Evolutionary conservation across 768 basidiomycete genomes (phyloP), one percentile per base, ranked within the genome.

Genomic region (Fomitopsis serialis): DNA sequence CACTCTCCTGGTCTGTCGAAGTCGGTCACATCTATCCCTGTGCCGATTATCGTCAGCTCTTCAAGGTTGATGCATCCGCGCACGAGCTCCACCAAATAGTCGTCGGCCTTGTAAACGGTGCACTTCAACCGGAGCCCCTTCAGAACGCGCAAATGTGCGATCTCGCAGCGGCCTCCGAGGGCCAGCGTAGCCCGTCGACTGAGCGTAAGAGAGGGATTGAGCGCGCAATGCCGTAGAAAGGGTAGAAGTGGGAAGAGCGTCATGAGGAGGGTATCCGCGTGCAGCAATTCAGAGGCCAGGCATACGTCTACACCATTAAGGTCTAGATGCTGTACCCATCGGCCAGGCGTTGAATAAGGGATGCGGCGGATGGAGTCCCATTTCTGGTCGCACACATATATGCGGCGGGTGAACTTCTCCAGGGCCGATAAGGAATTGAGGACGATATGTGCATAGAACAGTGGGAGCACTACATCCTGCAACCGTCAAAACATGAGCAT

Each of bases 361-460:
- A 89, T 92, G 47, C 93, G 79, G 48, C 89, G 81, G 53, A 96
- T 83, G 42, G 90, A 89, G 61, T 93, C 91, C 93, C 93, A 96
- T 63, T 78, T 79, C 59, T 80, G 76, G 56, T 96, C 92, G 7
- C 85, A 84, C 27, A 64, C 60, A 54, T 75, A 70, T 1, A 95
- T 75, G 22, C 72, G 73, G n/a, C 70, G 54, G n/a, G 78, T 72
- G 59, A 93, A 85, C 55, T 72, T 75, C 52, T 79, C 75, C 40
- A 92, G 72, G 5, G 73, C 64, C 12, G 64, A 51, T 11, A 80
- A 60, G 19, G 73, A 71, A 5, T 64, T 62, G 27, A 89, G 67
- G 25, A 65, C 66, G 23, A 87, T 74, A 27, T 68, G 69, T n/a
- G 78, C 69, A 63, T 88, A 91, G 48, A 89, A 69, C 35, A 89